Percentiles rank a stretch among this genome's conserved stretches.
These are phyloP conservation scores for Daldinia vernicosa DNA, from an alignment of 495 filamentous ascomycete species.

Conservation along the genomic window DNA sequence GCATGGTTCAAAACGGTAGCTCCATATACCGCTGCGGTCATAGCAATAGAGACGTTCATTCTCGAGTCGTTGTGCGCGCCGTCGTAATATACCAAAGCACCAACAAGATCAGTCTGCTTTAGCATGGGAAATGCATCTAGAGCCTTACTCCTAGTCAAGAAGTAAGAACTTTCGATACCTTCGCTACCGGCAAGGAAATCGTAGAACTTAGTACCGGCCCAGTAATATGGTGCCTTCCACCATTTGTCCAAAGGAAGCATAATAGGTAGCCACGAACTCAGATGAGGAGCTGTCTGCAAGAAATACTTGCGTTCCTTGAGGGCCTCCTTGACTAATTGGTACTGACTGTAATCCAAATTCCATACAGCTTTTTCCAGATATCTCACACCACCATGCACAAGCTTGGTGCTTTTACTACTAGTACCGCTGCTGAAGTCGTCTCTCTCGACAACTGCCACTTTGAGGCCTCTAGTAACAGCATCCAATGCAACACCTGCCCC, in stretches of 20 bases:
- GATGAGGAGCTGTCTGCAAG: slow-evolving; percentile 92
- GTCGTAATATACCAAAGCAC: slow-evolving; percentile 97
- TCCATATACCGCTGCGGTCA: slow-evolving; percentile 95
- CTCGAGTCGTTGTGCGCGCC: slow-evolving; percentile 98
- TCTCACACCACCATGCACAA: slow-evolving; percentile 95
- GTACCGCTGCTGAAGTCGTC: slow-evolving; percentile 96
- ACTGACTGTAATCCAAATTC: slow-evolving; percentile 96
- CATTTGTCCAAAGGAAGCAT: slow-evolving; percentile 96
- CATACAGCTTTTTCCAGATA: slow-evolving; percentile 98
- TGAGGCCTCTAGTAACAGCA: slow-evolving; percentile 89
- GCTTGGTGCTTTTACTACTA: slow-evolving; percentile 95
- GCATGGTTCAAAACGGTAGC: slow-evolving; percentile 92
- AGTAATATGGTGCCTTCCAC: slow-evolving; percentile 99
- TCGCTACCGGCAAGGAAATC: slow-evolving; percentile 94
- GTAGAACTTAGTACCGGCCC: slow-evolving; percentile 94
- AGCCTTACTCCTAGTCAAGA: slow-evolving; percentile 92
- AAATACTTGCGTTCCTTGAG: slow-evolving; percentile 96
- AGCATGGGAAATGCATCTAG: slow-evolving; percentile 98
- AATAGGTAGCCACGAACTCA: slow-evolving; percentile 94
- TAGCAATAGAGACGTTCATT: slow-evolving; percentile 96
- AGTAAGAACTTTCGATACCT: slow-evolving; percentile 97
- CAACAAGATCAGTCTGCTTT: slow-evolving; percentile 82
- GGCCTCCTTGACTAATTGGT: slow-evolving; percentile 91
- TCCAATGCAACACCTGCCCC: slow-evolving; percentile 93
- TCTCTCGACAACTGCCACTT: slow-evolving; percentile 92